Evolutionary conservation across 1,284 basidiomycete genomes (phyloP).

Genomic region (Cryptococcus jaspeensis): DNA sequence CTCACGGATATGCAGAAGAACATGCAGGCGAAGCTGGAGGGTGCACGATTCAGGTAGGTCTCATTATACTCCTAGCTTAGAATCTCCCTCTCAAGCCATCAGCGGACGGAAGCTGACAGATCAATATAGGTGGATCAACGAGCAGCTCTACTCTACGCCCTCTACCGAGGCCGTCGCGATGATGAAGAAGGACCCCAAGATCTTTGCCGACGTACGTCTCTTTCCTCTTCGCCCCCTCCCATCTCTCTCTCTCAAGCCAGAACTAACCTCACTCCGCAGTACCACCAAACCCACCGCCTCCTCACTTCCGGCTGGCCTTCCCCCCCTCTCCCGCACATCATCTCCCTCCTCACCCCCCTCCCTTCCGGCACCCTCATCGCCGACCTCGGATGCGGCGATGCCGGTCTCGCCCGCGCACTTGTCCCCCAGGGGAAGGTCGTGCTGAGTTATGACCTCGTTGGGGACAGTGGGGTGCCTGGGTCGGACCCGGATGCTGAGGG

Average conservation of each 20-base stretch:
- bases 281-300: slow-evolving; percentile 82
- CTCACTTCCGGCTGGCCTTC: slow-evolving; percentile 88
- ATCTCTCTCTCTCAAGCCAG: slow-evolving; percentile 1
- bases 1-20: slow-evolving; percentile 70
- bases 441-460: slow-evolving; percentile 76
- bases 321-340: slow-evolving; percentile 80
- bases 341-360: slow-evolving; percentile 59
- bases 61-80: too few species aligned
- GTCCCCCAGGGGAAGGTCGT: slow-evolving; percentile 68
- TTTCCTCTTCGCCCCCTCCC: background rate
- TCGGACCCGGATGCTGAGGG: background rate
- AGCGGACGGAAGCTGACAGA: background rate
- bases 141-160: slow-evolving; percentile 77
- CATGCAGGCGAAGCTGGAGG: slow-evolving; percentile 75
- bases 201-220: slow-evolving; percentile 68
- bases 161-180: slow-evolving; percentile 70
- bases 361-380: slow-evolving; percentile 72
- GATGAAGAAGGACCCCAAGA: slow-evolving; percentile 74
- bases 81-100: too few species aligned
- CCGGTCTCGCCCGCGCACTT: slow-evolving; percentile 74
- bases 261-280: slow-evolving; percentile 57
- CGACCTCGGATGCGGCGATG: slow-evolving; percentile 95
- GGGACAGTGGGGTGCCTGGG: slow-evolving; percentile 54
- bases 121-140: slow-evolving; percentile 71
- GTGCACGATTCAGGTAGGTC: slow-evolving; percentile 75